phyloP scores from a whole-genome alignment of 768 basidiomycete species.

The Lactarius tabidus region DNA sequence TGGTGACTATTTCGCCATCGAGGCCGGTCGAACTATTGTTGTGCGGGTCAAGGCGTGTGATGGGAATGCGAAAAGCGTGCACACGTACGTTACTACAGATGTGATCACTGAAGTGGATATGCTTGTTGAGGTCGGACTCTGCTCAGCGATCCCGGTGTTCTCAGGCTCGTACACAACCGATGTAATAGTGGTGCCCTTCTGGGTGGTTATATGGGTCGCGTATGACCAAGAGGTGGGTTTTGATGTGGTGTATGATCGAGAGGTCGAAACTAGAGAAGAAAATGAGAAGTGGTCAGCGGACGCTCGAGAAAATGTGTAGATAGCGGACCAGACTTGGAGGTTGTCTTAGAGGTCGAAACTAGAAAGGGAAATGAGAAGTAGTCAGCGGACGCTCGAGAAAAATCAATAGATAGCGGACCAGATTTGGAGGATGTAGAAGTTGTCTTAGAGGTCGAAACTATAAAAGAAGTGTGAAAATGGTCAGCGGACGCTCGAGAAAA shows the following conservation, averaged over 20 bases:
- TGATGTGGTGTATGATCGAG: too few relatives aligned
- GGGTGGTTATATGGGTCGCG: neutral
- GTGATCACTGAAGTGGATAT: conserved; percentile 9
- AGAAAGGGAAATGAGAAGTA: too few relatives aligned
- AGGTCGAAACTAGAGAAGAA: neutral
- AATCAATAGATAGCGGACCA: too few relatives aligned
- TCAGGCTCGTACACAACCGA: too few relatives aligned
- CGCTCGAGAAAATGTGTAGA: too few relatives aligned
- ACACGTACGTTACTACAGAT: conserved; percentile 4
- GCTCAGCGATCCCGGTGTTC: neutral
- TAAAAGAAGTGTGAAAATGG: neutral
- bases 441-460: neutral
- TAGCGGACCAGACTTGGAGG: too few relatives aligned
- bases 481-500: conserved; percentile 7
- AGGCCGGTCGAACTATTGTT: conserved; percentile 17
- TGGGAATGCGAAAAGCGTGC: neutral
- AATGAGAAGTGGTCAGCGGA: too few relatives aligned
- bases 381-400: too few relatives aligned
- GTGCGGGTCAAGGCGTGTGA: neutral
- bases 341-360: too few relatives aligned
- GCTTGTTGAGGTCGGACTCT: neutral
- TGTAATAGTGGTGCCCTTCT: neutral
- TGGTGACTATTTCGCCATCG: conserved; percentile 19
- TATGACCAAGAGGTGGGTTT: too few relatives aligned
- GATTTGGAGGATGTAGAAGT: too few relatives aligned